phyloP scores from a whole-genome alignment of 768 basidiomycete genomes.

The Amanita pseudoporphyria region DNA sequence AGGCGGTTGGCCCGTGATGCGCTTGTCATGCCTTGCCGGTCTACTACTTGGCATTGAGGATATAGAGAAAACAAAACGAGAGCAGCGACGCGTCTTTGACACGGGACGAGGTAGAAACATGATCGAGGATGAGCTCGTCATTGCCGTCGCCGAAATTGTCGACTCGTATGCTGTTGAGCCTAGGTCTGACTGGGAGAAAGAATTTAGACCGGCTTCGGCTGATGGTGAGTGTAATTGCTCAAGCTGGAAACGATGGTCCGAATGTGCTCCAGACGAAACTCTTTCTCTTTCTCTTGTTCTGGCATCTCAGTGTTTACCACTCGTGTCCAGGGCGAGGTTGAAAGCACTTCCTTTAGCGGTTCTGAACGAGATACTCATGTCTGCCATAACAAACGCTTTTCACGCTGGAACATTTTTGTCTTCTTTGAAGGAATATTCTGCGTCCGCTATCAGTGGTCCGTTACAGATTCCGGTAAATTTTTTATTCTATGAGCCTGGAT shows the following conservation, averaged over 20 bases:
- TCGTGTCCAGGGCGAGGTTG: slow-evolving; percentile 44
- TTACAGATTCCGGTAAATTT: slow-evolving; percentile 22
- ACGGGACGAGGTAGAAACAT: slow-evolving; percentile 23
- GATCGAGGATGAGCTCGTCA: slow-evolving; percentile 57
- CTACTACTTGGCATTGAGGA: slow-evolving; percentile 59
- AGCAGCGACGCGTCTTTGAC: slow-evolving; percentile 16
- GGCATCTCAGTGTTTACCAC: slow-evolving; percentile 49
- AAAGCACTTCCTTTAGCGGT: slow-evolving; percentile 51
- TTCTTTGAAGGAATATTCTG: not conserved
- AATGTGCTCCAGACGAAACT: slow-evolving; percentile 24
- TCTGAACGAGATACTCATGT: slow-evolving; percentile 23
- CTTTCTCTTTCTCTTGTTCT: slow-evolving; percentile 45
- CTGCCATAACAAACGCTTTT: slow-evolving; percentile 47
- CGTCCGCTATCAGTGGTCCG: slow-evolving; percentile 15
- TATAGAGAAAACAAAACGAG: slow-evolving; percentile 22
- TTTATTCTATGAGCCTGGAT: not conserved
- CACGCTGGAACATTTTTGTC: slow-evolving; percentile 45
- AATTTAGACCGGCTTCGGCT: slow-evolving; percentile 45
- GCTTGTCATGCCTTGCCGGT: slow-evolving; percentile 55
- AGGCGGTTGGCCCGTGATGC: slow-evolving; percentile 54
- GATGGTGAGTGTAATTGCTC: not conserved
- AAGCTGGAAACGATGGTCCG: not conserved
- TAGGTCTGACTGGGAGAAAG: slow-evolving; percentile 49
- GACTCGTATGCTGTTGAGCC: slow-evolving; percentile 26
- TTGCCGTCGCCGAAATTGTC: slow-evolving; percentile 68